phyloP scores from a whole-genome alignment of 2,329 filamentous ascomycete genomes.

The Sclerotinia minor region DNA sequence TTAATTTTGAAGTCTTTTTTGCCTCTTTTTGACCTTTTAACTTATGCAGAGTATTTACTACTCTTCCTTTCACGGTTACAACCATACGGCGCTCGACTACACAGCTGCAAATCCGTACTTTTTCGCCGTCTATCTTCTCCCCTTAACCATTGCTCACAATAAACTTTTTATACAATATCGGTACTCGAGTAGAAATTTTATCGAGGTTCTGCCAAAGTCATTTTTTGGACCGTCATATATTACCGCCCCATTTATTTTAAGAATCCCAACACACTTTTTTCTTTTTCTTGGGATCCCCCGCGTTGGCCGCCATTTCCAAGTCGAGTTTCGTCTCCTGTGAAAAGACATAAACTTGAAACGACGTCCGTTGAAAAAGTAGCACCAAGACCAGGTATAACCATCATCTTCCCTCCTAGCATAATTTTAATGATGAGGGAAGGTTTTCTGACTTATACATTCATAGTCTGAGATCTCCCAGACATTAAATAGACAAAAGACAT shows the following conservation, averaged over 20 bases:
- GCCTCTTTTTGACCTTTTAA: not conserved
- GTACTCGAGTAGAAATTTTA: constrained; percentile 6
- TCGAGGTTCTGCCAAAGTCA: constrained; percentile 11
- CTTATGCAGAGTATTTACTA: not conserved
- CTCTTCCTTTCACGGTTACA: not conserved
- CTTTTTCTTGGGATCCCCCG: constrained; percentile 15
- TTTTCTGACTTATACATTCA: constrained; percentile 9
- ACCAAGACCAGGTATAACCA: constrained; percentile 14
- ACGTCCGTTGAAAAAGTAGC: constrained; percentile 17
- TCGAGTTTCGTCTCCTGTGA: constrained; percentile 22
- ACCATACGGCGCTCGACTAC: not conserved
- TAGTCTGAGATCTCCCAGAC: constrained; percentile 2
- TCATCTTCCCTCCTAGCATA: constrained; percentile 14
- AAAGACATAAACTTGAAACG: constrained; percentile 25
- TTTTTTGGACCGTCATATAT: constrained; percentile 8
- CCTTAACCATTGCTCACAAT: not conserved
- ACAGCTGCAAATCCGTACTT: not conserved
- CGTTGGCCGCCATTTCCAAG: constrained; percentile 16
- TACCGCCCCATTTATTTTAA: constrained; percentile 13
- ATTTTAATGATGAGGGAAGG: constrained; percentile 23
- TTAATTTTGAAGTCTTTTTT: not conserved
- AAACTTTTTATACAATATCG: constrained; percentile 3
- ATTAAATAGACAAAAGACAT: not conserved
- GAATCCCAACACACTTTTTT: not conserved
- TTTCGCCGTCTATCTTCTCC: not conserved